Percentiles rank a stretch among this genome's conserved stretches.
phyloP scores from a whole-genome alignment of 352 stramenopile species.

The Blastocystis sp. region DNA sequence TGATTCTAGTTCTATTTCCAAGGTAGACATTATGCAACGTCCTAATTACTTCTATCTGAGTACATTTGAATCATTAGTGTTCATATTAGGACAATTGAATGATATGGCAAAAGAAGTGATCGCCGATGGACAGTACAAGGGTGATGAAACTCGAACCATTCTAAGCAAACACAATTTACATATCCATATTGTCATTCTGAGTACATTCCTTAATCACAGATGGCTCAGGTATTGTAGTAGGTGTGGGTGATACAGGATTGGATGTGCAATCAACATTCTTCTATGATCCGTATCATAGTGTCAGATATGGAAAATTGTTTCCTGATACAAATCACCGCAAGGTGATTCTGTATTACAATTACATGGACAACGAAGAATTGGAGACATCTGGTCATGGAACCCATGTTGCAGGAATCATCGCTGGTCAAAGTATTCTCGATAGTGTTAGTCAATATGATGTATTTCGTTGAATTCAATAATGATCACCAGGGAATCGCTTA shows the following conservation, averaged over 20 bases:
- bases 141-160: neutral
- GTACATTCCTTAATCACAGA: neutral
- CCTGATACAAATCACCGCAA: neutral
- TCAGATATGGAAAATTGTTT: neutral
- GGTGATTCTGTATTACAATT: neutral
- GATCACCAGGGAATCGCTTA: neutral
- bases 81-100: neutral
- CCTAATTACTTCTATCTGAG: neutral
- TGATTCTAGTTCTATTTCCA: neutral
- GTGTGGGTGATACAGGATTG: slow-evolving; percentile 21
- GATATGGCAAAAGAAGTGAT: neutral
- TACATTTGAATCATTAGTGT: neutral
- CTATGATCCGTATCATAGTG: neutral
- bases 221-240: neutral
- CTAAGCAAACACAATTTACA: neutral
- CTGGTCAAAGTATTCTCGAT: neutral
- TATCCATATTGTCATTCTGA: neutral
- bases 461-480: neutral
- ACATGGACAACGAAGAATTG: neutral
- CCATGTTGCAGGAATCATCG: neutral
- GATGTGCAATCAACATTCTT: slow-evolving; percentile 26
- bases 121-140: neutral
- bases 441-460: neutral
- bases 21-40: neutral
- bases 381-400: neutral